Base-by-base conservation (phyloP, 192 early-diverging fungal species). In the Coemansia sp. region DNA sequence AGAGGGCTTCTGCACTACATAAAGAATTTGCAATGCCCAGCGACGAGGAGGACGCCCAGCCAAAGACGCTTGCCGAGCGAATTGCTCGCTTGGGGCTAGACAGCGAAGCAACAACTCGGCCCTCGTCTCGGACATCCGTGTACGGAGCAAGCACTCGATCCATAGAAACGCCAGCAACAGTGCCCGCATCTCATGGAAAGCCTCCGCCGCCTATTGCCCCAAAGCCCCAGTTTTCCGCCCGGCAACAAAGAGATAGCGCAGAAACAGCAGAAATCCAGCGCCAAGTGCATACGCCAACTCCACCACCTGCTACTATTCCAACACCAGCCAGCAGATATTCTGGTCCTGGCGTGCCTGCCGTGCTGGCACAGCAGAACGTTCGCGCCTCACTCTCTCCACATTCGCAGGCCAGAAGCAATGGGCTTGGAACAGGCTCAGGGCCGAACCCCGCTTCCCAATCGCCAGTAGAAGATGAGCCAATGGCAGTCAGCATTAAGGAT, bases 51-150 rank as follows among this genome's bases (percentile, higher is more conserved):
- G 74, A 76, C 48, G 56, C 73, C 32, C 67, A 41, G 65, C 80
- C 80, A n/a, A 77, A 71, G 61, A 82, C 80, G 51, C 68, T 82
- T 57, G 80, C 80, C 11, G 80, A 82, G 66, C 67, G 80, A 49
- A 82, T 82, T 65, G 80, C 80, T 40, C 63, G 64, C 37, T 62
- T 82, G 62, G 80, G 80, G 39, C 68, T 82, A 41, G 66, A 76
- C 49, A 43, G 42, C 8, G 65, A 67, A 43, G 32, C 54, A 40
- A 48, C 55, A 62, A 45, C 68, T 7, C 57, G 73, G 11, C 68
- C 73, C 40, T 26, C 64, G 42, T 66, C 70, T 16, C 70, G 64
- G 4, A 21, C 56, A 19, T 41, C 58, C 32, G n/a, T 59, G 13
- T 59, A 37, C n/a, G 57, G 57, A 59, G 57, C 15, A 39, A 56